Evolutionary conservation across 305 asterid species (phyloP), one percentile per base, ranked within the genome.

Genomic region (Nicotiana rustica): DNA sequence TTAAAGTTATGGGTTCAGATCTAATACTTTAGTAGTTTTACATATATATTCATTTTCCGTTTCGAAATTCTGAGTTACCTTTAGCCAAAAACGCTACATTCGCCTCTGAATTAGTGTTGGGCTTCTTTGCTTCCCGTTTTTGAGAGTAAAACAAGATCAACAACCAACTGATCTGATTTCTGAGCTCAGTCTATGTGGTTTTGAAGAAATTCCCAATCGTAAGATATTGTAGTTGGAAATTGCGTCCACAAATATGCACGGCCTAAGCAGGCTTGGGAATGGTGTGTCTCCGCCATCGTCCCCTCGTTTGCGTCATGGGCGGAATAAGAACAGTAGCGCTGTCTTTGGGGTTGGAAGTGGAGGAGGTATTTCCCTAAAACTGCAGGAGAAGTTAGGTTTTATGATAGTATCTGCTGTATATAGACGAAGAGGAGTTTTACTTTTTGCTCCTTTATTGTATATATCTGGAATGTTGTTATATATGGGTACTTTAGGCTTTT

Each of bases 391-490:
- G 82, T 85, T 92, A 52, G 93, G 90, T 17, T 96, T 90, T 84
- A 87, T 92, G 14, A 83, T 96, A 82, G 89, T 96, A 80, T 91
- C 98, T 3, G 90, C 91, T 5, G 88, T 92, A 83, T 93, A 93
- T 87, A 89, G 91, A 85, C 88, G 98, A 77, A 90, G 97, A 88
- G 94, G 98, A 85, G 88, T 96, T 88, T 89, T 96, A 77, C 86
- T 94, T 85, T 92, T 96, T 85, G 99, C 98, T 66, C 98, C 99
- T 2, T 85, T 96, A 91, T 78, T 96, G 88, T 96, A 94, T 82
- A 89, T 94, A 84, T 93, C 98, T 41, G 96, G 93, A 68, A 90
- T 94, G 97, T 88, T 96, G 86, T 82, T 96, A 93, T 96, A 96
- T 90, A 93, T 96, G 99, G 96, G 98, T 49, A 89, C 88, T 33